Evolutionary conservation across 805 yeast genomes (phyloP), one percentile per base, ranked within the genome.

Genomic region (Tetrapisispora fleetii): DNA sequence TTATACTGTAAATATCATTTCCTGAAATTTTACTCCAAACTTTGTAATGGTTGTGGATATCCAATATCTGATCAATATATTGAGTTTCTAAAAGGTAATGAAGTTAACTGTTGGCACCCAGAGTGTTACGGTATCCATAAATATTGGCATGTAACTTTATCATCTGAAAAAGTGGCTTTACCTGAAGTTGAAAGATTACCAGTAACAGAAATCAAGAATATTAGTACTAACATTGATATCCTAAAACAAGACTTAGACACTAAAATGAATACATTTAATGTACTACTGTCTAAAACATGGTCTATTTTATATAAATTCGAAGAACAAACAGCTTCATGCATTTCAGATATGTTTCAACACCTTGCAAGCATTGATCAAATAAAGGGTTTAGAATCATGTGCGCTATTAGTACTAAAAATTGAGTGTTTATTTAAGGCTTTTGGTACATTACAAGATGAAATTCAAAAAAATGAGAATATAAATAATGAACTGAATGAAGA

Each of bases 71-170:
- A 89, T 62, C 98, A 93, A 62, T 93, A 89, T 65, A 96, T 91
- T 36, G 96, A 91, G 65, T 80, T 91, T 41, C 86, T 80, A 52
- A 76, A 93, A 56, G 96, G 96, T 45, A 96, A 96, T 21, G 77
- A 83, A 56, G 83, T 85, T 50, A 95, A 90, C 64, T 95, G 88
- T 63, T 93, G 99, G 99, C 99, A 93, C 67, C 98, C 97, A 1
- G 98, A 95, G 64, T 93, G 99, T 71, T 93, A 89, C 63, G 95
- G 95, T 89, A 95, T 93, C 43, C 90, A 85, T 70, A 90, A 90
- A 65, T 90, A 88, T 60, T 93, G 99, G 99, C 89, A 88, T 62
- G 95, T 90, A 19, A 77, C 81, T 49, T 72, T 93, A 21, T 76
- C 83, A 1, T 75, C 84, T 0, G 81, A 76, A 45, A 70, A 77